Evolutionary conservation across 495 filamentous ascomycete species (phyloP).

Genomic region (Penicillium steckii): DNA sequence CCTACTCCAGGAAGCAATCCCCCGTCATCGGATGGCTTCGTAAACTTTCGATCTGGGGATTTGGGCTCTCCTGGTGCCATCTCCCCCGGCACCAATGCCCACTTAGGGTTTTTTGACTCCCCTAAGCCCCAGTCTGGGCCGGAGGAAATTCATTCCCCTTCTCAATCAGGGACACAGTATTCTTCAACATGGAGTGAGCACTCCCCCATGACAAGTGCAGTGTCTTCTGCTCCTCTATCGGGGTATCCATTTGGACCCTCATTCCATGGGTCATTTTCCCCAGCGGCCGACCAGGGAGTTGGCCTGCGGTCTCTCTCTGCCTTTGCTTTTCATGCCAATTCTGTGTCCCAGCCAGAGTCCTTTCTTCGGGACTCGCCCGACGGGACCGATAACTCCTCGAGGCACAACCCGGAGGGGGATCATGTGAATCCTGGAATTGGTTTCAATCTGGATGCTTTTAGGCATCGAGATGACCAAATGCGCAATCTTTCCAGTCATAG

Average conservation of each 20-base stretch:
- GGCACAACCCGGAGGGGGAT: slow-evolving; percentile 6
- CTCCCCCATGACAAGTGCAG: slow-evolving; percentile 16
- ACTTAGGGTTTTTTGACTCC: slow-evolving; percentile 24
- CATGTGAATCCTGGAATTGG: slow-evolving; percentile 11
- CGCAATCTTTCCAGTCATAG: not conserved
- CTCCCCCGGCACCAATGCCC: slow-evolving; percentile 17
- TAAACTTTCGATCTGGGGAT: slow-evolving; percentile 9
- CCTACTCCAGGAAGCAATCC: slow-evolving; percentile 11
- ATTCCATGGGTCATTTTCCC: slow-evolving; percentile 23
- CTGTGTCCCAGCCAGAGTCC: slow-evolving; percentile 36
- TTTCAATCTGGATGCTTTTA: not conserved
- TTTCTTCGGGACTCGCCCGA: slow-evolving; percentile 35
- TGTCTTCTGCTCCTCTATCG: slow-evolving; percentile 12
- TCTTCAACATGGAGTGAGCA: slow-evolving; percentile 26
- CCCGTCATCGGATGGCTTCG: slow-evolving; percentile 14
- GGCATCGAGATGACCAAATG: not conserved
- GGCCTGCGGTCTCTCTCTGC: slow-evolving; percentile 30
- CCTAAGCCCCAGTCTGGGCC: slow-evolving; percentile 23
- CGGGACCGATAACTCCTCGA: slow-evolving; percentile 6
- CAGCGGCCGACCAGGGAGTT: slow-evolving; percentile 28
- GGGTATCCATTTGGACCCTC: slow-evolving; percentile 21
- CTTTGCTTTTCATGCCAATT: slow-evolving; percentile 31
- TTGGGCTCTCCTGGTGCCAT: slow-evolving; percentile 14
- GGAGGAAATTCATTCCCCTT: slow-evolving; percentile 21
- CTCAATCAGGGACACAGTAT: slow-evolving; percentile 17